Evolutionary conservation across 2,329 filamentous ascomycete species (phyloP).

Genomic region (Hypoxylon sp.): DNA sequence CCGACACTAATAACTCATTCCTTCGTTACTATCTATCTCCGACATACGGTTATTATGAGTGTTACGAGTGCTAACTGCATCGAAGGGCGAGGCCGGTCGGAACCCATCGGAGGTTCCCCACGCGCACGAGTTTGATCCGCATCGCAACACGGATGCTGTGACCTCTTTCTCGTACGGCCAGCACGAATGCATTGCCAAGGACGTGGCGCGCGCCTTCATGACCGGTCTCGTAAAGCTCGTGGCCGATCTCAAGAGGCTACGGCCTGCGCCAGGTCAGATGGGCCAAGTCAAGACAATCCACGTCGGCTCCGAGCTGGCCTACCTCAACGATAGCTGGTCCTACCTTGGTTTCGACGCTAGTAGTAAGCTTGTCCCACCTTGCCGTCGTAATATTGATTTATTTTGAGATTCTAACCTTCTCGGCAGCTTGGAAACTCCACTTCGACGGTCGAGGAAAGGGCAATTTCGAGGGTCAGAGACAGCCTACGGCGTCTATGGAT

Average conservation of each 20-base stretch:
- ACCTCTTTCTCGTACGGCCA: conserved; percentile 63
- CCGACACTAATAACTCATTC: neutral
- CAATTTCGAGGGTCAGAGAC: conserved; percentile 54
- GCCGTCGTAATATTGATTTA: neutral
- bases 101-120: conserved; percentile 58
- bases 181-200: conserved; percentile 62
- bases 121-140: conserved; percentile 60
- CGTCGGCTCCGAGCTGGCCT: conserved; percentile 59
- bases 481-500: conserved; percentile 36
- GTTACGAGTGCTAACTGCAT: neutral
- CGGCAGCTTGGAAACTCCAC: conserved; percentile 58
- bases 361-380: conserved; percentile 56
- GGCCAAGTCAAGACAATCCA: conserved; percentile 62
- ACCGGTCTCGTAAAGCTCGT: conserved; percentile 60
- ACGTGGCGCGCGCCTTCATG: conserved; percentile 60
- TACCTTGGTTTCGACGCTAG: conserved; percentile 62
- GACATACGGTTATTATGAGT: conserved; percentile 19
- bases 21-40: conserved; percentile 15
- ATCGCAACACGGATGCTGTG: conserved; percentile 59
- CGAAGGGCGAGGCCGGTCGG: conserved; percentile 58
- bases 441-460: conserved; percentile 59
- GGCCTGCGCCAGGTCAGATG: conserved; percentile 63
- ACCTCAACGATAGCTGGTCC: conserved; percentile 65
- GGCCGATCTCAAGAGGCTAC: conserved; percentile 61
- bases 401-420: conserved; percentile 43